Evolutionary conservation across 108 stramenopile species (phyloP).

Genomic region (Schizochytrium sp.): DNA sequence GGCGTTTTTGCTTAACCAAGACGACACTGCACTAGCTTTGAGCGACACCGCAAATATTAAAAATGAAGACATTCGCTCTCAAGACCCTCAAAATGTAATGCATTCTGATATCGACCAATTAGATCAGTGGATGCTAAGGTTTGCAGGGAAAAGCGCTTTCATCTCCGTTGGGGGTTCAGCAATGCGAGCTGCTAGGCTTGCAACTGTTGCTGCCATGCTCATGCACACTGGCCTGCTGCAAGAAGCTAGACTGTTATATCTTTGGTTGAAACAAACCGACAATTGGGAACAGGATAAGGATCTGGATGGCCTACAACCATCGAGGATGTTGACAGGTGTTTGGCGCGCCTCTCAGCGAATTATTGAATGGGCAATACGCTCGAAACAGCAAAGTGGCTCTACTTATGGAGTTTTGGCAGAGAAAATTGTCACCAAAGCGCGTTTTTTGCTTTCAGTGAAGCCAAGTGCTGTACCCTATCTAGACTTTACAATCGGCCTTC

Average conservation of each 20-base stretch:
- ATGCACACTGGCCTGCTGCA: conserved; percentile 59
- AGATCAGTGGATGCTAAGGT: conserved; percentile 49
- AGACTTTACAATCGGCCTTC: background rate
- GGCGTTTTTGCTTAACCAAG: background rate
- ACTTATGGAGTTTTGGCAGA: conserved; percentile 44
- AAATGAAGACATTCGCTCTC: background rate
- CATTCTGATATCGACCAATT: background rate
- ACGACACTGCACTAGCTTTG: background rate
- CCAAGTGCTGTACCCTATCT: conserved; percentile 3
- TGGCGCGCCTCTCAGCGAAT: conserved; percentile 56
- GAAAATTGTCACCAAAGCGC: background rate
- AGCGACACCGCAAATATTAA: background rate
- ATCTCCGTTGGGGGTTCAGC: background rate
- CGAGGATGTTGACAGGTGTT: conserved; percentile 26
- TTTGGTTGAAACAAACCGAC: conserved; percentile 35
- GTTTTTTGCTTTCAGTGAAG: conserved; percentile 14
- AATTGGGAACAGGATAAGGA: background rate
- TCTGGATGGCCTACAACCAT: conserved; percentile 33
- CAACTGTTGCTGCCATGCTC: conserved; percentile 37
- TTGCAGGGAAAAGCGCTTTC: conserved; percentile 48
- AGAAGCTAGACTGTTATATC: conserved; percentile 17
- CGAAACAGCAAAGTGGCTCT: conserved; percentile 50
- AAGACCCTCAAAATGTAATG: background rate
- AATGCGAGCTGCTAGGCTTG: conserved; percentile 44
- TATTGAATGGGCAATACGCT: conserved; percentile 49